These are phyloP conservation scores for Scenedesmus sp. DNA, from an alignment of 163 green algal species.

Conservation along the genomic window DNA sequence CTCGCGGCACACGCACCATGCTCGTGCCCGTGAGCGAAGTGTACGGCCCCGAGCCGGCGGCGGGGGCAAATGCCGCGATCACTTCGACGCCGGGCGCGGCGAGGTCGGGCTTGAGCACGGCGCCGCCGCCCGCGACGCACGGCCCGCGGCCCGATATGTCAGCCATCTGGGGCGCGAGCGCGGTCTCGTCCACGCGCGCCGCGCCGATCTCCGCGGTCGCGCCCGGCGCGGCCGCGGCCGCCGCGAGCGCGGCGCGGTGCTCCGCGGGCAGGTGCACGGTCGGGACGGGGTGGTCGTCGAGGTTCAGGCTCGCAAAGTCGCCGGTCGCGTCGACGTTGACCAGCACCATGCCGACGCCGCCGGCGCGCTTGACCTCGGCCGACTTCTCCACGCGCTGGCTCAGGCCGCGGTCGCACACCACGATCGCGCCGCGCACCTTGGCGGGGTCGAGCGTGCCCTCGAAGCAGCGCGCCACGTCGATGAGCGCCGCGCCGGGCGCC, in stretches of 20 bases:
- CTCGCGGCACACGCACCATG: background rate
- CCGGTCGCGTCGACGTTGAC: background rate
- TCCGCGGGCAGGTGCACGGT: background rate
- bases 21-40: background rate
- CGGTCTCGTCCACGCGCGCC: background rate
- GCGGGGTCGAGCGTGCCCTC: background rate
- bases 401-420: background rate
- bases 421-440: background rate
- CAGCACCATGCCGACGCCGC: background rate
- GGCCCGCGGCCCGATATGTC: background rate
- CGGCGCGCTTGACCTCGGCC: background rate
- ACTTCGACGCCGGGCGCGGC: background rate
- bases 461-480: background rate
- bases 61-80: background rate
- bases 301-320: background rate
- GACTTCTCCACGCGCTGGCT: background rate
- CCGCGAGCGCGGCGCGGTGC: background rate
- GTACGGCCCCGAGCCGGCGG: background rate
- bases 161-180: conserved; percentile 8
- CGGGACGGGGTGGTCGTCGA: background rate
- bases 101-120: conserved; percentile 1
- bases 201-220: background rate
- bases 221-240: background rate
- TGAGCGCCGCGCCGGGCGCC: background rate
- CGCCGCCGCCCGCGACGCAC: background rate